These are phyloP conservation scores for Hypoxylon sp. DNA, from an alignment of 2,329 filamentous ascomycete species.

Conservation along the genomic window DNA sequence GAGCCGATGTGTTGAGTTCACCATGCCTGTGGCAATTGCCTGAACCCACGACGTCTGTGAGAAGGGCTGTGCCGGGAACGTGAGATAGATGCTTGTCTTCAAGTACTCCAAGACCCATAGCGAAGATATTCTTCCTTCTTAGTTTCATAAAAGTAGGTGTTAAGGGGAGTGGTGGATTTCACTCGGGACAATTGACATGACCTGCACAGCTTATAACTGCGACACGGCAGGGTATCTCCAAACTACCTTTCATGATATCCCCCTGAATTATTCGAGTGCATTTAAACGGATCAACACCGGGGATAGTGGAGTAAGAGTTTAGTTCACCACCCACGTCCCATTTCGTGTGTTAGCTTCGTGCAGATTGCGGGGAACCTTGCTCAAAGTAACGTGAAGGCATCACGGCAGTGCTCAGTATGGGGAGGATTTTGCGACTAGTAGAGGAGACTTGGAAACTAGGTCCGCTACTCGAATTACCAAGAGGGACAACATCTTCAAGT, in stretches of 20 bases:
- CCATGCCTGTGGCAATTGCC: constrained; percentile 51
- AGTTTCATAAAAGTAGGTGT: neutral
- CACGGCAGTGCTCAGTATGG: constrained; percentile 38
- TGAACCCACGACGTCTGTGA: constrained; percentile 48
- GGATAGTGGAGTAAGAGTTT: constrained; percentile 13
- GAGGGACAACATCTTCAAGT: neutral
- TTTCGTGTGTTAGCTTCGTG: constrained; percentile 19
- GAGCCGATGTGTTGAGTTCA: constrained; percentile 45
- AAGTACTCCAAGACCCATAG: constrained; percentile 53
- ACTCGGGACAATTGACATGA: neutral
- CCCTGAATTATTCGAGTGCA: constrained; percentile 20
- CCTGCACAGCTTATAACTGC: constrained; percentile 32
- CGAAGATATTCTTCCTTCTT: constrained; percentile 3
- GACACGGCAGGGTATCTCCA: constrained; percentile 24
- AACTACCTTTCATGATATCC: constrained; percentile 4
- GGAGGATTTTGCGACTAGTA: constrained; percentile 14
- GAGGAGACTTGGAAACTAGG: constrained; percentile 7
- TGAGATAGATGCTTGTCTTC: constrained; percentile 51
- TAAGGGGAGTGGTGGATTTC: neutral
- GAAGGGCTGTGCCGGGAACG: constrained; percentile 53
- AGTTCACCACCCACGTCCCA: constrained; percentile 9
- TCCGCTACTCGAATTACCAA: neutral
- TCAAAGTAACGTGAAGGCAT: constrained; percentile 34
- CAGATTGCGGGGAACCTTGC: constrained; percentile 45
- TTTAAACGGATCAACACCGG: constrained; percentile 13